Percentiles rank a stretch among this genome's conserved stretches.
Evolutionary conservation across 495 filamentous ascomycete genomes (phyloP).

Genomic region (Hypoxylon intermedium): DNA sequence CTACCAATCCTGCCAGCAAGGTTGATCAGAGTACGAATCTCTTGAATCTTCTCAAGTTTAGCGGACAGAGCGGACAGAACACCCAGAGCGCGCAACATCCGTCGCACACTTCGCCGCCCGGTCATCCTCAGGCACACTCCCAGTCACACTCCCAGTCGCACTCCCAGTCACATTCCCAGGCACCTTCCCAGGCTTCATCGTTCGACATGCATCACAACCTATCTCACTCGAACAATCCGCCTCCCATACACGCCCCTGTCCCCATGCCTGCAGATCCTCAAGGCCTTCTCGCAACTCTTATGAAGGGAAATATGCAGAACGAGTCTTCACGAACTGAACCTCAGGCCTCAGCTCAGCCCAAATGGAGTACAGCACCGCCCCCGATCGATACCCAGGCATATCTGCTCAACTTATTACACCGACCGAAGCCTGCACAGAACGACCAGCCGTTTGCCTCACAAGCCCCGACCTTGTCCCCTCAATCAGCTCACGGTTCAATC

Average conservation of each 20-base stretch:
- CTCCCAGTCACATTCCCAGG: not conserved
- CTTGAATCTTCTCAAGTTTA: no score
- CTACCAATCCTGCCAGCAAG: no score
- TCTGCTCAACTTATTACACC: constrained; percentile 59
- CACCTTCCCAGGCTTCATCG: not conserved
- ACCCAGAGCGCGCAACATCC: no score
- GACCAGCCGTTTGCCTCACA: constrained; percentile 48
- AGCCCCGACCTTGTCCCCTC: constrained; percentile 49
- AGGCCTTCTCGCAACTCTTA: constrained; percentile 61
- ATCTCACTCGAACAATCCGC: constrained; percentile 28
- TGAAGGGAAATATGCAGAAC: constrained; percentile 55
- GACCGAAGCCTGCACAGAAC: constrained; percentile 61
- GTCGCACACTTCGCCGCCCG: constrained; percentile 25
- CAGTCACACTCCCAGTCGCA: no score
- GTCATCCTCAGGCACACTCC: constrained; percentile 30
- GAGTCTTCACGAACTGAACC: constrained; percentile 46
- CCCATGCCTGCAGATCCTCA: constrained; percentile 55
- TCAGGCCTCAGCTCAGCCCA: constrained; percentile 39
- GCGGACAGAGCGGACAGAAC: no score
- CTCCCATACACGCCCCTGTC: constrained; percentile 56
- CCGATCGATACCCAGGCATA: constrained; percentile 58
- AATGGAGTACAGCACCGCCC: constrained; percentile 53
- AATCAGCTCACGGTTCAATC: constrained; percentile 42
- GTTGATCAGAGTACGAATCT: no score
- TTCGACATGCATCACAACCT: constrained; percentile 23